A percentile compares a stretch with the other conserved stretches of the same genome.
phyloP scores from a whole-genome alignment of 768 basidiomycete genomes.

The Phanerochaete sordida region DNA sequence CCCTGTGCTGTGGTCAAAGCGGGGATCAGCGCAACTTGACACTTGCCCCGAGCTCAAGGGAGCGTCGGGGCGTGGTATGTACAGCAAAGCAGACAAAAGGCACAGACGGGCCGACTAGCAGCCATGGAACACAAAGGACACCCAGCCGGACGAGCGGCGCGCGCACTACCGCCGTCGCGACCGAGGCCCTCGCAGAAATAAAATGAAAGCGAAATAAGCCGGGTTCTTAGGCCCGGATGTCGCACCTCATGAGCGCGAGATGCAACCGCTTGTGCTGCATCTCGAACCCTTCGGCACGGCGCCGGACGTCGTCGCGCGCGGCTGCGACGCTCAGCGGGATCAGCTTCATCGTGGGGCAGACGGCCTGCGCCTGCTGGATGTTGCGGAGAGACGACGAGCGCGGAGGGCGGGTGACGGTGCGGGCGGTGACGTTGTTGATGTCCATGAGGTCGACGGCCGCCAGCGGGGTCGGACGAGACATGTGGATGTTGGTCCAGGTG shows the following conservation, averaged over 20 bases:
- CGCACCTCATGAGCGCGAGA: neutral
- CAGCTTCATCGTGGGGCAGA: neutral
- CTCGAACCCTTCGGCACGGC: slow-evolving; percentile 1
- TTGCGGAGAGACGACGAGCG: neutral
- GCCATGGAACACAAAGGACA: too few species aligned
- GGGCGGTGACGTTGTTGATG: neutral
- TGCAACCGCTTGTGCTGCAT: neutral
- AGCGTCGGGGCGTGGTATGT: too few species aligned
- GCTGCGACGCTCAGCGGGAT: neutral
- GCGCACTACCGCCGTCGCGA: neutral
- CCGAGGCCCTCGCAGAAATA: neutral
- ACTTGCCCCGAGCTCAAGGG: too few species aligned
- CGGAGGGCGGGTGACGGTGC: neutral
- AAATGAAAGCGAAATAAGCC: neutral
- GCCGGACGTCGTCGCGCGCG: neutral
- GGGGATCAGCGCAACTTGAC: too few species aligned
- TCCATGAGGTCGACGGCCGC: neutral
- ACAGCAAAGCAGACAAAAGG: too few species aligned
- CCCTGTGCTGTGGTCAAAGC: too few species aligned
- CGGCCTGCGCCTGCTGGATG: neutral
- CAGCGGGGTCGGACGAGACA: neutral
- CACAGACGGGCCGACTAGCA: too few species aligned
- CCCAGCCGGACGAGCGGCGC: too few species aligned
- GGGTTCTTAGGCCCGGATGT: neutral
- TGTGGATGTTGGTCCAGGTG: neutral